Evolutionary conservation across 176 grass and related monocot species (phyloP).

Genomic region (Hordeum marinum): DNA sequence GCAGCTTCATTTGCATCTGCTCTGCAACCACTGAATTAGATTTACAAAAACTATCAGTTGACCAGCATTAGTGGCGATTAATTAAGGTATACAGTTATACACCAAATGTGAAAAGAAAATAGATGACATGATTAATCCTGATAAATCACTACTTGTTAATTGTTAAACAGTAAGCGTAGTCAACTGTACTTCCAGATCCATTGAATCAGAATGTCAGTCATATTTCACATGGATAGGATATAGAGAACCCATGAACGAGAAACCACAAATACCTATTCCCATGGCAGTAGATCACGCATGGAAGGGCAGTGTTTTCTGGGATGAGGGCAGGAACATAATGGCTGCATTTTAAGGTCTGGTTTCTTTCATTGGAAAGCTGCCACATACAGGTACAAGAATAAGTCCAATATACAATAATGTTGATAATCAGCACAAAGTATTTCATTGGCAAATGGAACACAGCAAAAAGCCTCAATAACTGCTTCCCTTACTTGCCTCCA

Average conservation of each 20-base stretch:
- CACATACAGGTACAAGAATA: constrained; percentile 30
- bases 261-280: constrained; percentile 72
- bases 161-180: neutral
- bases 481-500: constrained; percentile 98
- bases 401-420: constrained; percentile 16
- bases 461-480: constrained; percentile 37
- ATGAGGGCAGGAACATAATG: constrained; percentile 92
- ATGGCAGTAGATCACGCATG: constrained; percentile 97
- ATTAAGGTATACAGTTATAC: neutral
- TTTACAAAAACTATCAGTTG: constrained; percentile 23
- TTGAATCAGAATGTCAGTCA: neutral
- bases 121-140: neutral
- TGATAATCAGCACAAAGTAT: constrained; percentile 5
- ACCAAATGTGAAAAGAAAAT: neutral
- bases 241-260: neutral
- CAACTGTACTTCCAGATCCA: constrained; percentile 8
- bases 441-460: constrained; percentile 23
- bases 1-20: constrained; percentile 99
- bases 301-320: constrained; percentile 73
- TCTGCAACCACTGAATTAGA: constrained; percentile 90
- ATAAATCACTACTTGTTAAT: neutral
- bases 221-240: neutral
- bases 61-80: neutral
- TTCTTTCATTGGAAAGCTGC: constrained; percentile 85
- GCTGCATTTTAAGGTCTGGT: constrained; percentile 89